Conservation (phyloP, 768 basidiomycete genomes). For the Tylopilus cervinicoccineus region DNA sequence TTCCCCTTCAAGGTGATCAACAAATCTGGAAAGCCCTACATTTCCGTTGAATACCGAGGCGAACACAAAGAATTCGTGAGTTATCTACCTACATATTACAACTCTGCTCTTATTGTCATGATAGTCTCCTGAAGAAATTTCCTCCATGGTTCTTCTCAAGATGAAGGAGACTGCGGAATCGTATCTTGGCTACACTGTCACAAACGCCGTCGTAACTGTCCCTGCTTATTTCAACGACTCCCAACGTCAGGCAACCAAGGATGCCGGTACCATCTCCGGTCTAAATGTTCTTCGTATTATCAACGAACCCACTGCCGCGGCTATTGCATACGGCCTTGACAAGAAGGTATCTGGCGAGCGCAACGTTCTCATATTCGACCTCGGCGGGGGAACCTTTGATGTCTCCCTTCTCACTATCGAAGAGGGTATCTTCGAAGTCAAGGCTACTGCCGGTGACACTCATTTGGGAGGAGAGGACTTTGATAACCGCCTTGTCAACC, state of each 20-base stretch:
- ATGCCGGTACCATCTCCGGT: slow-evolving; percentile 92
- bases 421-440: slow-evolving; percentile 97
- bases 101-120: slow-evolving; percentile 16
- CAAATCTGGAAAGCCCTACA: slow-evolving; percentile 85
- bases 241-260: slow-evolving; percentile 97
- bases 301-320: slow-evolving; percentile 98
- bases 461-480: slow-evolving; percentile 99
- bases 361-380: slow-evolving; percentile 97
- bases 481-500: slow-evolving; percentile 95
- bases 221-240: slow-evolving; percentile 99
- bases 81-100: neutral
- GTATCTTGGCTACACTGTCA: slow-evolving; percentile 81
- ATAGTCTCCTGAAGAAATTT: slow-evolving; percentile 93
- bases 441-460: slow-evolving; percentile 97
- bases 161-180: slow-evolving; percentile 99
- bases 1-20: slow-evolving; percentile 92
- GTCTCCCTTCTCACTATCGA: slow-evolving; percentile 94
- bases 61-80: slow-evolving; percentile 92
- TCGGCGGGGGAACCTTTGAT: slow-evolving; percentile 98
- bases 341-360: slow-evolving; percentile 88
- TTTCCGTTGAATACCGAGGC: slow-evolving; percentile 87
- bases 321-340: slow-evolving; percentile 98
- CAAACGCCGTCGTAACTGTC: slow-evolving; percentile 92
- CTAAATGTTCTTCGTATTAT: slow-evolving; percentile 97
- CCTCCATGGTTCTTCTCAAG: slow-evolving; percentile 94